Percentiles rank a stretch among this genome's conserved stretches.
Conservation (phyloP, 169 alveolate genomes). For the Amoebophrya sp. region DNA sequence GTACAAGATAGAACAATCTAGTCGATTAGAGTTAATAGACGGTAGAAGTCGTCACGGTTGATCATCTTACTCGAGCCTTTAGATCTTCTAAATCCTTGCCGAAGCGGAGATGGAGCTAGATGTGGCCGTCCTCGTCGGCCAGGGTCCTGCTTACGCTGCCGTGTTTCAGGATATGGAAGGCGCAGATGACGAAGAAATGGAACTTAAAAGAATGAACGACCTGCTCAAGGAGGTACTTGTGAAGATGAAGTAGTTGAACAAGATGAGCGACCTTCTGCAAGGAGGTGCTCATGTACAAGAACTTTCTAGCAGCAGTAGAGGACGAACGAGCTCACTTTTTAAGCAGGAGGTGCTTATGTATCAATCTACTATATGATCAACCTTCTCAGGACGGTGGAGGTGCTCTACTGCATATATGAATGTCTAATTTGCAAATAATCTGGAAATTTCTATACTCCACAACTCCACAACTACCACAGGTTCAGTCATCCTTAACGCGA, state of each 20-base stretch:
- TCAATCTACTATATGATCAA: not conserved
- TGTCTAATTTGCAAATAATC: too few species aligned
- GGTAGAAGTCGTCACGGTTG: not conserved
- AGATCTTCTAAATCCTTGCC: not conserved
- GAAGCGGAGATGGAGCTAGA: not conserved
- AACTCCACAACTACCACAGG: too few species aligned
- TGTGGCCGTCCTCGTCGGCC: not conserved
- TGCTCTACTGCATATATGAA: too few species aligned
- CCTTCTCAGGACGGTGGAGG: too few species aligned
- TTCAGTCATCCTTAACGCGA: not conserved
- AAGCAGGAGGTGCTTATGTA: not conserved
- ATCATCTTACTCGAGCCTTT: not conserved
- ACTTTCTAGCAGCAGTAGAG: not conserved
- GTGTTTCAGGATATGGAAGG: conserved; percentile 34
- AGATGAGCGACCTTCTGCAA: conserved; percentile 26
- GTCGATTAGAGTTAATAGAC: too few species aligned
- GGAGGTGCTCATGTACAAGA: not conserved
- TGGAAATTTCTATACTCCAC: too few species aligned
- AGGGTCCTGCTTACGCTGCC: conserved; percentile 45
- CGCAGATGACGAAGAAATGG: conserved; percentile 51
- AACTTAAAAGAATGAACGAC: conserved; percentile 39
- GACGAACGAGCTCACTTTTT: not conserved
- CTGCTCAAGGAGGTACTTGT: conserved; percentile 31
- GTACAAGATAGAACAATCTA: too few species aligned
- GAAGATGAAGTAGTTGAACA: conserved; percentile 24